These are phyloP conservation scores for Bigelowiella natans DNA, from an alignment of 78 protist species.

Conservation along the genomic window DNA sequence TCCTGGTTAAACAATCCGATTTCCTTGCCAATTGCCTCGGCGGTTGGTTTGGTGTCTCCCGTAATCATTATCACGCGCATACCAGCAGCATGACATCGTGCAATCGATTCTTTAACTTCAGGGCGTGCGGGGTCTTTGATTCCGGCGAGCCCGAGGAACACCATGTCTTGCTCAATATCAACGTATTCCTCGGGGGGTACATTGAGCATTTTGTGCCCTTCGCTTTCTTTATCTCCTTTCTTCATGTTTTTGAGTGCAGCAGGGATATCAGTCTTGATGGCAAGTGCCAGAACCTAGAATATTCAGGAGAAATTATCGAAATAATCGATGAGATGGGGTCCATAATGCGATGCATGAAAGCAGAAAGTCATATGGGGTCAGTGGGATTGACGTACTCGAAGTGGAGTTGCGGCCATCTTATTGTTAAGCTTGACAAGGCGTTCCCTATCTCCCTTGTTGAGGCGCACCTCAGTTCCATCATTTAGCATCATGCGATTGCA, in stretches of 20 bases:
- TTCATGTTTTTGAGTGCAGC: not conserved
- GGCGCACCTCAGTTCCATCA: not conserved
- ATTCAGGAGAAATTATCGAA: too few relatives aligned
- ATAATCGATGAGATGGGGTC: too few relatives aligned
- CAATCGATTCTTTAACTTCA: slow-evolving; percentile 49
- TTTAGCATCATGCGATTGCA: slow-evolving; percentile 23
- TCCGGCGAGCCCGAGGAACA: slow-evolving; percentile 57
- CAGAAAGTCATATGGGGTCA: too few relatives aligned
- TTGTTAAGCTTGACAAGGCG: not conserved
- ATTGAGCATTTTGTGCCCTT: not conserved
- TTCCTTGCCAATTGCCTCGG: slow-evolving; percentile 45
- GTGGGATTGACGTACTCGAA: too few relatives aligned
- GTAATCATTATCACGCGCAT: slow-evolving; percentile 68
- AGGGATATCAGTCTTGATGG: not conserved
- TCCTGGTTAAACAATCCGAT: slow-evolving; percentile 22
- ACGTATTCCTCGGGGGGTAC: not conserved
- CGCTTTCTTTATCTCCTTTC: not conserved
- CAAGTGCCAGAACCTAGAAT: not conserved
- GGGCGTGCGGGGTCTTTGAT: slow-evolving; percentile 67
- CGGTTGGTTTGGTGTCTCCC: slow-evolving; percentile 70
- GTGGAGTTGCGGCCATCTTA: slow-evolving; percentile 14
- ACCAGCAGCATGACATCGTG: slow-evolving; percentile 47
- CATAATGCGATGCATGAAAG: too few relatives aligned
- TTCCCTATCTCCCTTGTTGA: not conserved
- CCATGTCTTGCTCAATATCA: slow-evolving; percentile 21